phyloP scores from a whole-genome alignment of 176 grass and related monocot genomes.

The Pharus latifolius region DNA sequence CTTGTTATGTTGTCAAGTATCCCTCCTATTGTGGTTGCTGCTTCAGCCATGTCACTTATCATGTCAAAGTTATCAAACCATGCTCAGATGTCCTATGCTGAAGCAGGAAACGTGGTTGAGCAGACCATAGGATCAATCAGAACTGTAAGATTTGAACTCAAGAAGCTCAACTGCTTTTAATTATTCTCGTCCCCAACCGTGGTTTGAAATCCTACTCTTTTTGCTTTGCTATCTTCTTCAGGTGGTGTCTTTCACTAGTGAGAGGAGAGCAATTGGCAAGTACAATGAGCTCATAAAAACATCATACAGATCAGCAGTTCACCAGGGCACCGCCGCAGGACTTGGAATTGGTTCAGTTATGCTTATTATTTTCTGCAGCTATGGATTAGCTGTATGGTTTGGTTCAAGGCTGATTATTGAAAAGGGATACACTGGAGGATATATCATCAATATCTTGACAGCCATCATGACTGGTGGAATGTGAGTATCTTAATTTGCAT shows the following conservation, averaged over 20 bases:
- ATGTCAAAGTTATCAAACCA: slow-evolving; percentile 47
- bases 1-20: slow-evolving; percentile 51
- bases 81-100: slow-evolving; percentile 53
- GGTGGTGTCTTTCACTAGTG: slow-evolving; percentile 77
- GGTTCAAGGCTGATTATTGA: slow-evolving; percentile 67
- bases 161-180: background rate
- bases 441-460: slow-evolving; percentile 69
- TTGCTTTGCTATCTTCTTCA: slow-evolving; percentile 10
- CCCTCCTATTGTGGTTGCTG: slow-evolving; percentile 41
- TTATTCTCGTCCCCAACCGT: background rate
- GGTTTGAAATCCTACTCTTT: background rate
- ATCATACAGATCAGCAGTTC: slow-evolving; percentile 38
- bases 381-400: slow-evolving; percentile 62
- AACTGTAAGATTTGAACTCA: slow-evolving; percentile 36
- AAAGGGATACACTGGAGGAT: slow-evolving; percentile 61
- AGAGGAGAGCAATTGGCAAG: slow-evolving; percentile 49
- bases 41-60: slow-evolving; percentile 36
- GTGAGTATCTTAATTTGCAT: slow-evolving; percentile 38
- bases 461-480: slow-evolving; percentile 68
- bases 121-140: slow-evolving; percentile 68
- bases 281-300: slow-evolving; percentile 47
- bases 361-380: slow-evolving; percentile 56
- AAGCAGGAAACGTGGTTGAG: slow-evolving; percentile 67
- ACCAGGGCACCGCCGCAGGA: slow-evolving; percentile 43
- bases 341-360: slow-evolving; percentile 38